Evolutionary conservation across 2,329 filamentous ascomycete species (phyloP).

Genomic region (Epichloe bromicola): DNA sequence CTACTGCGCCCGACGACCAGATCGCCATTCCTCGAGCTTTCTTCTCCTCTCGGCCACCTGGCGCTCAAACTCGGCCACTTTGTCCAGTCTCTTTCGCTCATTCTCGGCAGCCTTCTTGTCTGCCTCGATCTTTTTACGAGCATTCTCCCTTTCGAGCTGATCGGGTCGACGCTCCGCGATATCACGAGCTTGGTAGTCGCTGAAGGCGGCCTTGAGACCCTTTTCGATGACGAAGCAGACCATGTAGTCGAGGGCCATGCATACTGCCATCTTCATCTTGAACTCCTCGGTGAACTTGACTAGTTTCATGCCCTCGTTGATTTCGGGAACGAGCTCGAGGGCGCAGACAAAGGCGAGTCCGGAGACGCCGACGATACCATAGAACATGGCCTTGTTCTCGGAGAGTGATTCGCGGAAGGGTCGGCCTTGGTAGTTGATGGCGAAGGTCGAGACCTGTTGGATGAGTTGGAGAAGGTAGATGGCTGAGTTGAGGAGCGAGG

Average conservation of each 20-base stretch:
- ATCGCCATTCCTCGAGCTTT: constrained; percentile 34
- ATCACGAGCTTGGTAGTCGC: constrained; percentile 85
- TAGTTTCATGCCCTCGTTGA: constrained; percentile 85
- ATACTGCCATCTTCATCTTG: constrained; percentile 67
- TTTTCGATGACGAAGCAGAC: constrained; percentile 85
- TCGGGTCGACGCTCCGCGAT: constrained; percentile 80
- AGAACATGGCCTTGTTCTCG: constrained; percentile 98
- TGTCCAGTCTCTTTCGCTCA: constrained; percentile 38
- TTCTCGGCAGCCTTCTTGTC: constrained; percentile 33
- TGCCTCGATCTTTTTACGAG: constrained; percentile 49
- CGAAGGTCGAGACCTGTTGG: constrained; percentile 97
- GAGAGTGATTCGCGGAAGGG: constrained; percentile 93
- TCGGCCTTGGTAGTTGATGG: constrained; percentile 97
- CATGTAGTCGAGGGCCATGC: constrained; percentile 80
- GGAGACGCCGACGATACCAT: constrained; percentile 80
- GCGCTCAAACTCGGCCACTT: constrained; percentile 47
- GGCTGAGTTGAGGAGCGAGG: constrained; percentile 88
- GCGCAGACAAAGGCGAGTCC: constrained; percentile 88
- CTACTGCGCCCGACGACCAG: constrained; percentile 16
- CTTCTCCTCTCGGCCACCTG: constrained; percentile 38
- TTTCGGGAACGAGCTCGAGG: constrained; percentile 87
- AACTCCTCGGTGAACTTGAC: constrained; percentile 85
- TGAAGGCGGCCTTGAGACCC: constrained; percentile 71
- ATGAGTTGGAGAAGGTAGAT: constrained; percentile 96
- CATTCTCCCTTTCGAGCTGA: constrained; percentile 65